A percentile compares a stretch with the other conserved stretches of the same genome.
These are phyloP conservation scores for Aspergillus sergii DNA, from an alignment of 2,329 filamentous ascomycete genomes.

Conservation along the genomic window DNA sequence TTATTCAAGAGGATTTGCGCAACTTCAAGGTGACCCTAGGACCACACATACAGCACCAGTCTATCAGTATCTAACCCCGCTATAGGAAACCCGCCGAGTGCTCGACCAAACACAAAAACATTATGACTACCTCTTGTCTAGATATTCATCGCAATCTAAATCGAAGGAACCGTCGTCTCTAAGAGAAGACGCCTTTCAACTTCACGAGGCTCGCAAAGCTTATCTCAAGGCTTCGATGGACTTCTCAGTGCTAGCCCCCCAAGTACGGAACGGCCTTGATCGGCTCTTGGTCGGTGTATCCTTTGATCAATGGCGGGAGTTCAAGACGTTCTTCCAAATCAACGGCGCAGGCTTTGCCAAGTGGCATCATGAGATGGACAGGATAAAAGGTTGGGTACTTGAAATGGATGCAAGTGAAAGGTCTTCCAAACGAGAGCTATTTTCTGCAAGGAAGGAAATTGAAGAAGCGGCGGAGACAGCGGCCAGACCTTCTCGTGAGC, in stretches of 20 bases:
- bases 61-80: slow-evolving; percentile 19
- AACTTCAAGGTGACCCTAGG: slow-evolving; percentile 67
- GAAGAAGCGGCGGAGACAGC: slow-evolving; percentile 72
- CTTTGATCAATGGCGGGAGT: slow-evolving; percentile 84
- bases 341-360: slow-evolving; percentile 63
- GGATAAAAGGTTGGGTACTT: slow-evolving; percentile 87
- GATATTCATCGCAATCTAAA: slow-evolving; percentile 84
- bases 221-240: slow-evolving; percentile 94
- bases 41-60: slow-evolving; percentile 6
- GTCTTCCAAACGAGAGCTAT: slow-evolving; percentile 78
- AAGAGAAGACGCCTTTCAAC: slow-evolving; percentile 91
- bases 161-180: slow-evolving; percentile 90
- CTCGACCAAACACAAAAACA: slow-evolving; percentile 80
- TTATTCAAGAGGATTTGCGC: slow-evolving; percentile 76
- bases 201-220: slow-evolving; percentile 87
- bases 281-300: slow-evolving; percentile 83
- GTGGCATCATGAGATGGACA: slow-evolving; percentile 81
- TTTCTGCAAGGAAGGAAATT: slow-evolving; percentile 76
- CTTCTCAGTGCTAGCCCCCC: slow-evolving; percentile 84
- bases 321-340: slow-evolving; percentile 71
- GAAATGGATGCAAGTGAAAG: slow-evolving; percentile 92
- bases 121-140: slow-evolving; percentile 78
- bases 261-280: slow-evolving; percentile 81
- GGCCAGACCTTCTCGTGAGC: slow-evolving; percentile 81
- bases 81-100: slow-evolving; percentile 67